Conservation (phyloP, 306 rosid species). For the Betula pendula region DNA sequence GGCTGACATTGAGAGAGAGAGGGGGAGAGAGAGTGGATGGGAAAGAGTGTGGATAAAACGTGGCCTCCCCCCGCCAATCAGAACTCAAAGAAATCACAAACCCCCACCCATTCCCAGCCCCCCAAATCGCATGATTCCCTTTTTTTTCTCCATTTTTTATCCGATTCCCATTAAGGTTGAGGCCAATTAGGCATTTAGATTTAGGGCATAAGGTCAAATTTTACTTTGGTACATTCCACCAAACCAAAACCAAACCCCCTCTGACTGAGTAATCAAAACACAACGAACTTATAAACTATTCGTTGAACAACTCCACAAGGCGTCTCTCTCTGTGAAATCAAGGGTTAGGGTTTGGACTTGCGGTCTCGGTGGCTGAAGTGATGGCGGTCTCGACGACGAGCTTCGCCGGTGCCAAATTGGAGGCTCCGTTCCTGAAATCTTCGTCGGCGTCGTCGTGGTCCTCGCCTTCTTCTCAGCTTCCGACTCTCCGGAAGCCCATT, state of each 20-base stretch:
- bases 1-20: neutral
- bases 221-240: neutral
- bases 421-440: slow-evolving; percentile 41
- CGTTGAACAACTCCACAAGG: neutral
- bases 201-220: neutral
- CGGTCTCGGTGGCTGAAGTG: slow-evolving; percentile 3
- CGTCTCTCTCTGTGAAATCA: slow-evolving; percentile 10
- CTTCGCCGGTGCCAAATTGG: slow-evolving; percentile 56
- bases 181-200: neutral
- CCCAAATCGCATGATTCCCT: neutral
- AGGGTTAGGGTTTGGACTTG: slow-evolving; percentile 38
- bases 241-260: neutral
- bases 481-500: slow-evolving; percentile 35
- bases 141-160: neutral
- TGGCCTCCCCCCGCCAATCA: slow-evolving; percentile 60
- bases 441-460: slow-evolving; percentile 40
- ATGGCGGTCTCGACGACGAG: slow-evolving; percentile 61
- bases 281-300: neutral
- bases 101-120: slow-evolving; percentile 15
- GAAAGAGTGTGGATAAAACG: slow-evolving; percentile 88
- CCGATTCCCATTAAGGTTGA: neutral
- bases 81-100: slow-evolving; percentile 57
- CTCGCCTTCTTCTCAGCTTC: slow-evolving; percentile 23
- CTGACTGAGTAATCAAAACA: neutral
- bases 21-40: neutral